Base-by-base conservation (phyloP, 176 grass and related monocot species). In the Avena sativa region DNA sequence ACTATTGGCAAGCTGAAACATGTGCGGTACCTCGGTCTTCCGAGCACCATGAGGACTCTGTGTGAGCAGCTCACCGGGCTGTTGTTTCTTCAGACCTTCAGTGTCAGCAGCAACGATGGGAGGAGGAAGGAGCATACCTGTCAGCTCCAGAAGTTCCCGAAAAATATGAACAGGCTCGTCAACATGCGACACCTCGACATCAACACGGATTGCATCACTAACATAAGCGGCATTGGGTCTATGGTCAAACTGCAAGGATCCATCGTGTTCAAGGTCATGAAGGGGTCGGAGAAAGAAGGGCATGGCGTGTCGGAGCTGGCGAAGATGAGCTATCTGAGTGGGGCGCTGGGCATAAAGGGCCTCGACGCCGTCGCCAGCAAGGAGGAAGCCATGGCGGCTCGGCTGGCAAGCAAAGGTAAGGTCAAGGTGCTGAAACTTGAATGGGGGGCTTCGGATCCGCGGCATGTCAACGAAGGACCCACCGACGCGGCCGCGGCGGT, bases 371-470 rank as follows among this genome's bases (percentile, higher is more conserved):
- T 60, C 20, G 19, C 7, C 57, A 21, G 57, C 57, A 60, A 60
- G 20, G 20, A 60, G 57, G 57, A 60, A 21, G 57, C 57, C 20
- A 21, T 2, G 20, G 57, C 2, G 8, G 57, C 57, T n/a, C 19
- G 8, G 8, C 20, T 60, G 7, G 19, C 20, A 21, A 21, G 57
- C 57, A 60, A 60, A 60, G 57, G 57, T 2, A 2, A 14, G 3
- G 9, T 80, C 16, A 19, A 64, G 78, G 58, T 49, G 23, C 78
- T 80, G 0, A 64, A 65, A 8, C 78, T 80, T 25, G 7, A 80
- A 25, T 80, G 78, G 78, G n/a, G 40, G 0, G 6, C 21, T 12
- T 60, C 38, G 40, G 9, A 25, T 56, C 6, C 2, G n/a, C 59
- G 25, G 40, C 13, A 19, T 9, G 10, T 20, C 2, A 13, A n/a